Conservation (phyloP, 768 basidiomycete species). For the Myochromella boudieri region DNA sequence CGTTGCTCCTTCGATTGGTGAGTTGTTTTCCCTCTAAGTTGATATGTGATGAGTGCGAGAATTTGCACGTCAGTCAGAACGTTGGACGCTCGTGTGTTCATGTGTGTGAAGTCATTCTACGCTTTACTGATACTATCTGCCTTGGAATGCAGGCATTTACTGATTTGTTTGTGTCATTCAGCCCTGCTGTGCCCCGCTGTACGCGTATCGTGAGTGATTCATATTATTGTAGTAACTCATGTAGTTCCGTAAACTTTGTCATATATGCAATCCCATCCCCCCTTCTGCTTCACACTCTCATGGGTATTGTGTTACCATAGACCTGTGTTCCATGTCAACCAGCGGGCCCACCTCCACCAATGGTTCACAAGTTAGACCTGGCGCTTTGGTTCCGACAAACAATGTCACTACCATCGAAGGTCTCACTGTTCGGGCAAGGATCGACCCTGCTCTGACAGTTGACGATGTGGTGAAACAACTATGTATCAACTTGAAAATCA, state of each 20-base stretch:
- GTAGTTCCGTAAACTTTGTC: constrained; percentile 1
- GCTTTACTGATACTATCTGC: constrained; percentile 40
- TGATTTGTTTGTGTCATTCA: constrained; percentile 2
- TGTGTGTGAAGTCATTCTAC: constrained; percentile 38
- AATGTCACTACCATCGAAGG: constrained; percentile 79
- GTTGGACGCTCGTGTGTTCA: constrained; percentile 22
- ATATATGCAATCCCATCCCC: background rate
- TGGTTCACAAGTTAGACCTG: constrained; percentile 40
- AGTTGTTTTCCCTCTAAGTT: background rate
- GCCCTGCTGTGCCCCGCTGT: too few species aligned
- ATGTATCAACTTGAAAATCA: constrained; percentile 77
- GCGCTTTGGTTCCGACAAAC: constrained; percentile 75
- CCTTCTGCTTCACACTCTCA: constrained; percentile 2
- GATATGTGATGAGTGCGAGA: constrained; percentile 41
- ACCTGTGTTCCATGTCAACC: constrained; percentile 15
- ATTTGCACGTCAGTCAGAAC: constrained; percentile 70
- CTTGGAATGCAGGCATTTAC: background rate
- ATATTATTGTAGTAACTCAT: background rate
- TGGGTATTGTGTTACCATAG: constrained; percentile 6
- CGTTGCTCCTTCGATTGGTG: background rate
- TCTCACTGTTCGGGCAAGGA: constrained; percentile 74
- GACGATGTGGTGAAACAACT: constrained; percentile 84
- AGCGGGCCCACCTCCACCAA: constrained; percentile 30
- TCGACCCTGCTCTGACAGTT: constrained; percentile 81
- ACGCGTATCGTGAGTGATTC: constrained; percentile 5